Conservation (phyloP, 1,139 yeast species). For the Taphrina communis region DNA sequence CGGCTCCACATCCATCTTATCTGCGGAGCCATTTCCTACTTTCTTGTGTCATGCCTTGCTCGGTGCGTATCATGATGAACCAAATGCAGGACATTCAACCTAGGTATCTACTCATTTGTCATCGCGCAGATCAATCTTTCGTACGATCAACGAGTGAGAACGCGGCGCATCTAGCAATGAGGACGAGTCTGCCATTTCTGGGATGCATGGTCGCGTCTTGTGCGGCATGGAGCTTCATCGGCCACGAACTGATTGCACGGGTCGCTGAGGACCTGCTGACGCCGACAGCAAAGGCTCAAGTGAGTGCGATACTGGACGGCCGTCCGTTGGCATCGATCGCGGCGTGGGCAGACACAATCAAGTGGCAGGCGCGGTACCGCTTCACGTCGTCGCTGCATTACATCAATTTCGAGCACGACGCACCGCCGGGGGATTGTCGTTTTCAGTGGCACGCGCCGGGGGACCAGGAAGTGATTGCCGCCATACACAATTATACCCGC, state of each 20-base stretch:
- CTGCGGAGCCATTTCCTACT: background rate
- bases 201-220: background rate
- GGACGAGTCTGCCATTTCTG: background rate
- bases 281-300: background rate
- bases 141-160: too few relatives aligned
- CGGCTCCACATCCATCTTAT: constrained; percentile 13
- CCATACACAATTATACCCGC: constrained; percentile 31
- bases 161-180: background rate
- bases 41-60: too few relatives aligned
- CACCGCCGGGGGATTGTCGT: constrained; percentile 25
- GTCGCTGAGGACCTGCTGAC: constrained; percentile 29
- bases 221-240: constrained; percentile 26
- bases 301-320: constrained; percentile 48
- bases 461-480: constrained; percentile 35
- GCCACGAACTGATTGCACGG: constrained; percentile 35
- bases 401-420: constrained; percentile 25
- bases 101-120: too few relatives aligned
- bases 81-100: too few relatives aligned
- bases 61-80: too few relatives aligned
- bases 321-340: constrained; percentile 45
- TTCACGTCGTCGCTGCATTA: constrained; percentile 29
- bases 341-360: constrained; percentile 39
- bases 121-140: too few relatives aligned
- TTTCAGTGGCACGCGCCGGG: constrained; percentile 38
- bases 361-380: constrained; percentile 25